phyloP scores from a whole-genome alignment of 2,329 filamentous ascomycete species.

The Aspergillus amoenus region DNA sequence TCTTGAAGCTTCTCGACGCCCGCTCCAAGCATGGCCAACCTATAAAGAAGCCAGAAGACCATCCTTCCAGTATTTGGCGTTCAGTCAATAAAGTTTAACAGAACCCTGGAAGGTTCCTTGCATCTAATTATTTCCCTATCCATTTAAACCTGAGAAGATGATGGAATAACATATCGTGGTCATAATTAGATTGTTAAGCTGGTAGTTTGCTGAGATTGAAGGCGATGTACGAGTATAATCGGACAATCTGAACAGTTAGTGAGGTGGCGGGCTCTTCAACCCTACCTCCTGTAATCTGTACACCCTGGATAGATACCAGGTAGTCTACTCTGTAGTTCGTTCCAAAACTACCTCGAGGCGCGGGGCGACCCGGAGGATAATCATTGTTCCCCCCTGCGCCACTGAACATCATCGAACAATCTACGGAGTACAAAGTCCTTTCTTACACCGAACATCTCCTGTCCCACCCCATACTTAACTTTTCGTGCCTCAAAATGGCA shows the following conservation, averaged over 20 bases:
- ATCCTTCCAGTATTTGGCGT: neutral
- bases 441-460: no score
- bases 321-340: neutral
- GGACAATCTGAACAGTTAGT: no score
- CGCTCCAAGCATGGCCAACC: neutral
- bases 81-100: neutral
- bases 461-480: neutral
- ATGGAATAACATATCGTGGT: no score
- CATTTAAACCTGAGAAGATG: no score
- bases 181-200: no score
- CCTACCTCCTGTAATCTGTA: neutral
- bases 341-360: neutral
- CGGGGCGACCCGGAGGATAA: neutral
- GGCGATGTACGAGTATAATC: no score
- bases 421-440: neutral
- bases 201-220: no score
- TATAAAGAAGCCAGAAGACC: neutral
- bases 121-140: neutral
- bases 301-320: no score
- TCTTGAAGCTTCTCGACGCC: neutral
- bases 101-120: neutral
- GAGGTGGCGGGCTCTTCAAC: neutral
- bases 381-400: neutral
- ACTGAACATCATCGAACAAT: neutral
- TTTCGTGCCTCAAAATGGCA: conserved; percentile 24